These are phyloP conservation scores for Metschnikowia kunwiensis DNA, from an alignment of 805 yeast species.

Conservation along the genomic window DNA sequence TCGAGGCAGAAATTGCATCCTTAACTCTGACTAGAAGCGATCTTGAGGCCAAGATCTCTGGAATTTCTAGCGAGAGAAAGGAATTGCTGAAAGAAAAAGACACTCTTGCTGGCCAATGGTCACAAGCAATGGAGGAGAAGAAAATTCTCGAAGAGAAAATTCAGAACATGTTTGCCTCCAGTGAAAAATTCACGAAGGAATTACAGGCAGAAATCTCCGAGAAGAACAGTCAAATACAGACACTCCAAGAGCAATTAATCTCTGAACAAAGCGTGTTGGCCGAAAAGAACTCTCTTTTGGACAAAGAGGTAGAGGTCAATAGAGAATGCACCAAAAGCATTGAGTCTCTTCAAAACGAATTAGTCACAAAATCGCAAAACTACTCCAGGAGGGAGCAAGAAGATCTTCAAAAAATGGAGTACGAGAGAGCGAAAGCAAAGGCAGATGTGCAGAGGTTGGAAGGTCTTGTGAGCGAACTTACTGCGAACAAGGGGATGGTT, in stretches of 20 bases:
- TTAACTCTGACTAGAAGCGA: neutral
- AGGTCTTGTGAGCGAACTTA: constrained; percentile 1
- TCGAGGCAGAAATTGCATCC: neutral
- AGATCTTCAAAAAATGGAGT: neutral
- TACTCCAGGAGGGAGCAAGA: neutral
- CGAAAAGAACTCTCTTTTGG: neutral
- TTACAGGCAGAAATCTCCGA: neutral
- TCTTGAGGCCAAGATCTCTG: neutral
- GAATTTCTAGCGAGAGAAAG: neutral
- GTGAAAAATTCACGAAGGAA: neutral
- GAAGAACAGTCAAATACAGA: neutral
- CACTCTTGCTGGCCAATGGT: neutral
- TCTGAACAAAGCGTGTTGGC: neutral
- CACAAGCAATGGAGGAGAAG: neutral
- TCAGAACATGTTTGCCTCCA: neutral
- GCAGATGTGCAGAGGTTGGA: neutral
- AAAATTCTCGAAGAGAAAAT: neutral
- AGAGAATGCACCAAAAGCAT: neutral
- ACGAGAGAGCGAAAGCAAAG: neutral
- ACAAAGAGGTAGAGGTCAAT: constrained; percentile 2
- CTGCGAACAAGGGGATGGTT: neutral
- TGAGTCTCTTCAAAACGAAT: neutral
- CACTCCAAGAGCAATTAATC: neutral
- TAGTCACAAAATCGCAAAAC: neutral
- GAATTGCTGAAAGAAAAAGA: neutral